These are phyloP conservation scores for Talaromyces adpressus DNA, from an alignment of 495 filamentous ascomycete species.

Conservation along the genomic window DNA sequence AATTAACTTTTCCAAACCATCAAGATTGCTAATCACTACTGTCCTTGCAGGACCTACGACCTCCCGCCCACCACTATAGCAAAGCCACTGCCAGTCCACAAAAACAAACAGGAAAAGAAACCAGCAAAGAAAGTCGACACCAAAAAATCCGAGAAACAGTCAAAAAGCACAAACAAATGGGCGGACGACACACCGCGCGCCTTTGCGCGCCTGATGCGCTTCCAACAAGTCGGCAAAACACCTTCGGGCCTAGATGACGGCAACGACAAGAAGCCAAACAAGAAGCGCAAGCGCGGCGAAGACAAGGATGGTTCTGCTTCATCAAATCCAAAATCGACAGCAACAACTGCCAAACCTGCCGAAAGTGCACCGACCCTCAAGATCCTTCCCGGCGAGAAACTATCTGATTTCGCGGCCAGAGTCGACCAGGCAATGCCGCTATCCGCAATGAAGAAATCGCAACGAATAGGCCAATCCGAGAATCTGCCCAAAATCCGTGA, in stretches of 20 bases:
- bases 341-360: slow-evolving; percentile 10
- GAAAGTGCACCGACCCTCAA: slow-evolving; percentile 38
- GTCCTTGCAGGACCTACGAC: slow-evolving; percentile 49
- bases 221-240: slow-evolving; percentile 39
- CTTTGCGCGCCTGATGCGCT: slow-evolving; percentile 76
- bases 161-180: slow-evolving; percentile 35
- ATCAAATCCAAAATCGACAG: slow-evolving; percentile 10
- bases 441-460: slow-evolving; percentile 44
- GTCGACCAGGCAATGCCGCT: slow-evolving; percentile 84
- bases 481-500: slow-evolving; percentile 36
- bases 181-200: slow-evolving; percentile 78
- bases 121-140: slow-evolving; percentile 13
- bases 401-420: slow-evolving; percentile 75
- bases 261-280: slow-evolving; percentile 30
- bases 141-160: slow-evolving; percentile 22
- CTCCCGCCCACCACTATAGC: slow-evolving; percentile 68
- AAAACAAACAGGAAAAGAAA: slow-evolving; percentile 16
- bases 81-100: slow-evolving; percentile 56
- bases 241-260: slow-evolving; percentile 66
- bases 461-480: slow-evolving; percentile 14
- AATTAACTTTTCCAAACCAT: neutral
- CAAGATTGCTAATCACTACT: neutral
- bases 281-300: slow-evolving; percentile 38
- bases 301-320: slow-evolving; percentile 1
- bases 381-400: slow-evolving; percentile 73